Conservation (phyloP, 495 filamentous ascomycete species). For the Penicillium malachiteum region DNA sequence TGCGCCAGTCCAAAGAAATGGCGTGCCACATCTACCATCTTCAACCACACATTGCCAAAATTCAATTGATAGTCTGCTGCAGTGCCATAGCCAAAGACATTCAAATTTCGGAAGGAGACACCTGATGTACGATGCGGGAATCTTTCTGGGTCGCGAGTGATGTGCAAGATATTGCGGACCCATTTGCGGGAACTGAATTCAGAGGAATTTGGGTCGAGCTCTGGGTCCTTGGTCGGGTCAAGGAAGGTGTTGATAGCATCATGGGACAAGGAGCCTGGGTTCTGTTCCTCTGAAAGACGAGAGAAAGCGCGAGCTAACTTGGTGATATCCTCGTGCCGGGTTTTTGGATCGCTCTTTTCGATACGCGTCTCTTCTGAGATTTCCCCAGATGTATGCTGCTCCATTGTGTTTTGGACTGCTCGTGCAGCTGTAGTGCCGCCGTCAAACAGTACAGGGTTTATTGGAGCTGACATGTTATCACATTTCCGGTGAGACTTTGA, state of each 20-base stretch:
- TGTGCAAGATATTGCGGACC: slow-evolving; percentile 43
- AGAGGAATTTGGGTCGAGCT: slow-evolving; percentile 42
- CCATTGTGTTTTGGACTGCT: too few species aligned
- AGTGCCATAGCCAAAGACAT: slow-evolving; percentile 70
- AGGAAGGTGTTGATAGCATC: slow-evolving; percentile 47
- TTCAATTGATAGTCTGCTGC: slow-evolving; percentile 76
- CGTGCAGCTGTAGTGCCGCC: too few species aligned
- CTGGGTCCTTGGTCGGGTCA: slow-evolving; percentile 35
- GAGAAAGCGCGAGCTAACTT: slow-evolving; percentile 43
- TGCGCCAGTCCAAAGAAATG: slow-evolving; percentile 50
- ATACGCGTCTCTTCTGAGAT: slow-evolving; percentile 3
- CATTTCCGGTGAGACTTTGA: too few species aligned
- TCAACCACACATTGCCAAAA: slow-evolving; percentile 63
- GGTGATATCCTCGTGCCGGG: slow-evolving; percentile 32
- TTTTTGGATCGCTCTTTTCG: slow-evolving; percentile 21
- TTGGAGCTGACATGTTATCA: too few species aligned
- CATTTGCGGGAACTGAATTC: slow-evolving; percentile 48
- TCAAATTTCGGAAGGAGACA: slow-evolving; percentile 58
- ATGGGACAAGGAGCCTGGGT: slow-evolving; percentile 8
- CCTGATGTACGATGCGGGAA: slow-evolving; percentile 45
- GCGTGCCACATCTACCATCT: slow-evolving; percentile 44
- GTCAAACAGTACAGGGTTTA: too few species aligned
- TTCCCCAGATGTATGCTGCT: too few species aligned
- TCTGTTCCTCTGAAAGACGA: slow-evolving; percentile 33
- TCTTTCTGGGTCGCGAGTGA: slow-evolving; percentile 43